Evolutionary conservation across 257 asterid genomes (phyloP).

Genomic region (Forsythia viridissima): DNA sequence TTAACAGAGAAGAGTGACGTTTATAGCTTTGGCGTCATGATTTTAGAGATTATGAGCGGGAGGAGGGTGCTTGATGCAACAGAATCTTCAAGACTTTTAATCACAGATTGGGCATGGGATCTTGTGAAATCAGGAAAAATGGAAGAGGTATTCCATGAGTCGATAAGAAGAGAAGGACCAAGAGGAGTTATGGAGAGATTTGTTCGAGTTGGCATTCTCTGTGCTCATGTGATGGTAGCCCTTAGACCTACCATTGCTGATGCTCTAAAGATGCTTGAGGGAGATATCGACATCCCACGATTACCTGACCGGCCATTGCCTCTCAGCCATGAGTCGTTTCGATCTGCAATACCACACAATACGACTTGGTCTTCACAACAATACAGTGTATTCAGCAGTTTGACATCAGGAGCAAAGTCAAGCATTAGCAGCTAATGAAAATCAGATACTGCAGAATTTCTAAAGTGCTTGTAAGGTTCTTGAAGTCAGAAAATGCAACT

Average conservation of each 20-base stretch:
- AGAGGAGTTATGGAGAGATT: conserved; percentile 63
- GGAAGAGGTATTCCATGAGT: conserved; percentile 39
- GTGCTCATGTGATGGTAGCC: conserved; percentile 71
- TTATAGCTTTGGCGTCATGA: conserved; percentile 54
- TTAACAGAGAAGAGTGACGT: conserved; percentile 61
- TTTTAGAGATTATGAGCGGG: conserved; percentile 61
- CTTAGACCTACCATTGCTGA: conserved; percentile 61
- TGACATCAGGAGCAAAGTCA: conserved; percentile 5
- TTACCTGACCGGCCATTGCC: conserved; percentile 54
- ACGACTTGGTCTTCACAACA: conserved; percentile 10
- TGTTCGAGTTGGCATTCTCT: conserved; percentile 51
- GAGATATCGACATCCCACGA: conserved; percentile 60
- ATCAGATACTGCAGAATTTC: neutral
- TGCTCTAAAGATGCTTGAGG: conserved; percentile 68
- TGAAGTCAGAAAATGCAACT: conserved; percentile 5
- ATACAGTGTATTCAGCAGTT: conserved; percentile 13
- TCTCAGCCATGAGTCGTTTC: conserved; percentile 34
- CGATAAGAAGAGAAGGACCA: conserved; percentile 46
- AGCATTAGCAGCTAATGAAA: conserved; percentile 16
- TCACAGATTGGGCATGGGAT: conserved; percentile 67
- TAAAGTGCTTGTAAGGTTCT: neutral
- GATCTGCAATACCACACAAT: neutral
- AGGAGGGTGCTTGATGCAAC: conserved; percentile 52
- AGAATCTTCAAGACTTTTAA: conserved; percentile 32
- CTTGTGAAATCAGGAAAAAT: conserved; percentile 35